These are phyloP conservation scores for Verticillium albo-atrum DNA, from an alignment of 2,329 filamentous ascomycete species.

Conservation along the genomic window DNA sequence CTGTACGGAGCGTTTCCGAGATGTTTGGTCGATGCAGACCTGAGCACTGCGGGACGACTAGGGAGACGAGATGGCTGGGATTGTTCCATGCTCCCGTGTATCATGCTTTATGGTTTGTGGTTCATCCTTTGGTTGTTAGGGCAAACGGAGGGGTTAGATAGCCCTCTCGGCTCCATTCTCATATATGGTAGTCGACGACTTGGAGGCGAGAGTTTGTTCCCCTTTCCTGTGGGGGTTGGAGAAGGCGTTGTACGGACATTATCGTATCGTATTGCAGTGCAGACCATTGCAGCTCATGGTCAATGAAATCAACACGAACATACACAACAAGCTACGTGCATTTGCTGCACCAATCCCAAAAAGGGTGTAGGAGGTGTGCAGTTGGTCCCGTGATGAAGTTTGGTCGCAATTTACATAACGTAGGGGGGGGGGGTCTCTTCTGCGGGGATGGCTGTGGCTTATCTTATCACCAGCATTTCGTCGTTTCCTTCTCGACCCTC, in stretches of 20 bases:
- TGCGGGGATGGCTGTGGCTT: neutral
- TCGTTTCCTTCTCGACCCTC: neutral
- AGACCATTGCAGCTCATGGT: too few relatives aligned
- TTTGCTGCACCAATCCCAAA: too few relatives aligned
- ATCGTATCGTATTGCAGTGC: too few relatives aligned
- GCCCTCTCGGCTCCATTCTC: slow-evolving; percentile 34
- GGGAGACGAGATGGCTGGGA: neutral
- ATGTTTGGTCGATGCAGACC: neutral
- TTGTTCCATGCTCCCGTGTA: neutral
- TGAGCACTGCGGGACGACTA: neutral
- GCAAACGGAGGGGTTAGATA: slow-evolving; percentile 46
- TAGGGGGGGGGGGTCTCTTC: neutral
- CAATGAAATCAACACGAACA: too few relatives aligned
- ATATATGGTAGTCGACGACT: slow-evolving; percentile 11
- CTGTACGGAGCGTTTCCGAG: neutral
- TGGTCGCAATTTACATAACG: too few relatives aligned
- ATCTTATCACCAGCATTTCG: neutral
- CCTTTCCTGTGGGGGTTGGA: neutral
- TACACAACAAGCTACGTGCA: too few relatives aligned
- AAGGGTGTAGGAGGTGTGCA: too few relatives aligned
- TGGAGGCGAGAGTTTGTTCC: neutral
- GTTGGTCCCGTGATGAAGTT: too few relatives aligned
- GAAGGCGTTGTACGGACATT: neutral
- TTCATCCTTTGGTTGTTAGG: slow-evolving; percentile 21
- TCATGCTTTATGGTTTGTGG: neutral